Conservation (phyloP, 23 red algal genomes). For the Gracilariopsis chorda region DNA sequence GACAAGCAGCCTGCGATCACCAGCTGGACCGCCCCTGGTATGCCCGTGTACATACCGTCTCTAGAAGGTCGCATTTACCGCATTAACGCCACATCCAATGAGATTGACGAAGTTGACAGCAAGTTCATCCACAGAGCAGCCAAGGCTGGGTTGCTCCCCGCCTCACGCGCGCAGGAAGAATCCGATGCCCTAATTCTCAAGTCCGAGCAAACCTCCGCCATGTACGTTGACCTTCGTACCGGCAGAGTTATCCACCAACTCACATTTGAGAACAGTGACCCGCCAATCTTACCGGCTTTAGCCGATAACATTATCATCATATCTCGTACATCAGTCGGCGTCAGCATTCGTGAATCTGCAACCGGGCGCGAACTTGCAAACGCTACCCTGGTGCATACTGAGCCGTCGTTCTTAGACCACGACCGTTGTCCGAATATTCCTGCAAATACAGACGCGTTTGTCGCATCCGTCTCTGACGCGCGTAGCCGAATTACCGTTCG, state of each 20-base stretch:
- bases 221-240: slow-evolving; percentile 52
- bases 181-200: slow-evolving; percentile 39
- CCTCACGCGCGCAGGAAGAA: neutral
- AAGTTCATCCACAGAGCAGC: slow-evolving; percentile 19
- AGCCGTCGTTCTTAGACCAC: slow-evolving; percentile 42
- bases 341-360: slow-evolving; percentile 48
- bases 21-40: slow-evolving; percentile 56
- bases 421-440: slow-evolving; percentile 31
- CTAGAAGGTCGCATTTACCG: slow-evolving; percentile 61
- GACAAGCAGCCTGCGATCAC: slow-evolving; percentile 31
- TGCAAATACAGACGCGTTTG: neutral
- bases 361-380: slow-evolving; percentile 58
- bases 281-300: slow-evolving; percentile 9
- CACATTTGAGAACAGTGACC: neutral
- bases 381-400: slow-evolving; percentile 58
- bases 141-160: neutral
- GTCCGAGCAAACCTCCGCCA: neutral
- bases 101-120: slow-evolving; percentile 30
- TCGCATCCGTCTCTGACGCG: slow-evolving; percentile 5
- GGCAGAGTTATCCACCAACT: slow-evolving; percentile 33
- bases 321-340: slow-evolving; percentile 43
- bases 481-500: slow-evolving; percentile 48
- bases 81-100: slow-evolving; percentile 27
- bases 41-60: slow-evolving; percentile 52
- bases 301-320: slow-evolving; percentile 55